A percentile compares a stretch with the other conserved stretches of the same genome.
These are phyloP conservation scores for Phlebiopsis flavidoalba DNA, from an alignment of 768 basidiomycete species.

Conservation along the genomic window DNA sequence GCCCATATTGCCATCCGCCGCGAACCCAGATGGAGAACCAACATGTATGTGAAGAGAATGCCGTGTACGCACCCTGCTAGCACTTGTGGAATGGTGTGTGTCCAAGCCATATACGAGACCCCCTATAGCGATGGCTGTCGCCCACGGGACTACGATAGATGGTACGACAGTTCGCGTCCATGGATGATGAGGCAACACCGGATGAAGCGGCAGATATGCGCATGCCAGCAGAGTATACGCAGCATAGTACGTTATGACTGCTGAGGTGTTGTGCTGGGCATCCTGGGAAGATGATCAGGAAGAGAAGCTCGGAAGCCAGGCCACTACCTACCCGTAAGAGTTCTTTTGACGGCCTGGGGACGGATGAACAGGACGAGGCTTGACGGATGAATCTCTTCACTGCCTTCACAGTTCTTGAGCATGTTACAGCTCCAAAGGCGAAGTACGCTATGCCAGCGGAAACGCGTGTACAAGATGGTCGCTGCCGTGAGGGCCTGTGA, in stretches of 20 bases:
- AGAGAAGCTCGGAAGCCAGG: not conserved
- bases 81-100: slow-evolving; percentile 71
- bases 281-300: slow-evolving; percentile 35
- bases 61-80: slow-evolving; percentile 55
- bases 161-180: slow-evolving; percentile 39
- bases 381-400: slow-evolving; percentile 60
- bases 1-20: slow-evolving; percentile 27
- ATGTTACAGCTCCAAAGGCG: slow-evolving; percentile 48
- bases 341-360: slow-evolving; percentile 37
- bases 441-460: slow-evolving; percentile 63
- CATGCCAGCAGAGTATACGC: slow-evolving; percentile 56
- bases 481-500: slow-evolving; percentile 46
- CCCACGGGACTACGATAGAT: slow-evolving; percentile 49
- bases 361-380: slow-evolving; percentile 46
- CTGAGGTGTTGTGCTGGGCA: slow-evolving; percentile 85
- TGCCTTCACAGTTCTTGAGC: slow-evolving; percentile 53
- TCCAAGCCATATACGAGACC: slow-evolving; percentile 71
- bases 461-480: slow-evolving; percentile 51
- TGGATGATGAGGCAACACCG: slow-evolving; percentile 38
- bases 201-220: slow-evolving; percentile 53
- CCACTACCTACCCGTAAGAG: slow-evolving; percentile 59
- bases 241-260: slow-evolving; percentile 60
- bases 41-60: slow-evolving; percentile 41
- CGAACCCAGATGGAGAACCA: slow-evolving; percentile 57
- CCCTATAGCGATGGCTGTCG: slow-evolving; percentile 46